These are phyloP conservation scores for Apiotrichum montevideense DNA, from an alignment of 1,284 basidiomycete species.

Conservation along the genomic window DNA sequence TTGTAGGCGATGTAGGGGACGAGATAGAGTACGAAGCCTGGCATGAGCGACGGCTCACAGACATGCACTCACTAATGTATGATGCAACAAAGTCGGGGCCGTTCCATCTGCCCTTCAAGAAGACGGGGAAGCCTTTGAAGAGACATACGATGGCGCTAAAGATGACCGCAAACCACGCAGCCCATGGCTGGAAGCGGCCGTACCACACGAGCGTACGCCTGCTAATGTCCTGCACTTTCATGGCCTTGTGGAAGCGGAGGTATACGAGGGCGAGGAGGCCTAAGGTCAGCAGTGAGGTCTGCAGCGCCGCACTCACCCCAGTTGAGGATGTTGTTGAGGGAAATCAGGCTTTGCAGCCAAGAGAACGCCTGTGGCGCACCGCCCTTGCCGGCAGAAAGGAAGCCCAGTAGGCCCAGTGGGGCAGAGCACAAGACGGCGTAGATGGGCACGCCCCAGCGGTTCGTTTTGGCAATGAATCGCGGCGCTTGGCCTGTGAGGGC, in stretches of 20 bases:
- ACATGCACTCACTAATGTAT: constrained; percentile 26
- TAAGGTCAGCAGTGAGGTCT: constrained; percentile 70
- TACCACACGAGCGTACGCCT: constrained; percentile 17
- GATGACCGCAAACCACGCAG: constrained; percentile 22
- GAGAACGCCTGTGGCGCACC: constrained; percentile 64
- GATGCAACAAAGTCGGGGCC: constrained; percentile 16
- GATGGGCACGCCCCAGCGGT: constrained; percentile 65
- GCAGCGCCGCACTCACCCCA: constrained; percentile 54
- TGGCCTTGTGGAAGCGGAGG: constrained; percentile 27
- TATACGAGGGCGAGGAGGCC: constrained; percentile 18
- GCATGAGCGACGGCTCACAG: neutral
- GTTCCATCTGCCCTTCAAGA: constrained; percentile 20
- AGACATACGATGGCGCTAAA: constrained; percentile 20
- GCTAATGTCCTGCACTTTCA: constrained; percentile 26
- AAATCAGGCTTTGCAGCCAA: constrained; percentile 65
- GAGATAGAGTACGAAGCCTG: constrained; percentile 55
- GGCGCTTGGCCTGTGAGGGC: constrained; percentile 66
- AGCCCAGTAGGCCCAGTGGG: constrained; percentile 58
- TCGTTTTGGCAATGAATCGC: constrained; percentile 57
- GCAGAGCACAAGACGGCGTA: constrained; percentile 60
- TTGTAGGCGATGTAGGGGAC: constrained; percentile 57
- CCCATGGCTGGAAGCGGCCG: constrained; percentile 24
- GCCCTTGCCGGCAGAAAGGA: constrained; percentile 49
- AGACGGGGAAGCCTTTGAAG: constrained; percentile 25
- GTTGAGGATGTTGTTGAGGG: constrained; percentile 53